Base-by-base conservation (phyloP, 2,329 filamentous ascomycete species). In the Cyphellophora attinorum region DNA sequence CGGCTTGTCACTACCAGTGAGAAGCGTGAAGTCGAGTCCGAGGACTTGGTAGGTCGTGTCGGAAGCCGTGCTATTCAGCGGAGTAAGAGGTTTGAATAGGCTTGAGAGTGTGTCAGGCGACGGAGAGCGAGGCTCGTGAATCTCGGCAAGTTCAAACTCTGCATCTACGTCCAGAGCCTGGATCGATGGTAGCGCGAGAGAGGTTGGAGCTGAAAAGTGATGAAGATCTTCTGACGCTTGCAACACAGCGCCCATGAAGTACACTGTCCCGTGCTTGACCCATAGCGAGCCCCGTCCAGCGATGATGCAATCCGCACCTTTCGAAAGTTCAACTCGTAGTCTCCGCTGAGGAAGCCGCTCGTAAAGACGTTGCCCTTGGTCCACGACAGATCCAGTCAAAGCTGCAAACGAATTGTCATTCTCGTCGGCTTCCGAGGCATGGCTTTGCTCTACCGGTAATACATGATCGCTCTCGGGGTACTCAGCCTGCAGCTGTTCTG, bases 191-290 rank as follows among this genome's bases (percentile, higher is more conserved):
- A 79, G 57, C 5, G 73, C 70, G 48, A 74, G 68, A 5, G 67
- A 74, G 11, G 64, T 68, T 8, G 73, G 68, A 4, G 72, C 70
- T 53, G 64, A 74, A 5, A 74, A 62, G 37, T 67, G 58, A 45
- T 68, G 62, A 2, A 56, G 30, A 10, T 47, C 46, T 5, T 59
- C 48, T 2, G 62, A 61, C 10, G 67, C 60, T 36, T 64, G 60
- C 6, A 79, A 45, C 27, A 71, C 69, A n/a, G 73, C 72, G 19
- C 75, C 75, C 50, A 73, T 70, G 31, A 78, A 50, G 31, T 65
- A 70, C 19, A 76, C 54, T 16, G 71, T 61, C 10, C 74, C 75
- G 47, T 63, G 59, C 29, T 67, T 61, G 4, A 79, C 67, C 54
- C 65, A 65, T n/a, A 79, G 49, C 38, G 72, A 64, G 47, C 72